Conservation (phyloP, 257 asterid species). For the Striga asiatica region DNA sequence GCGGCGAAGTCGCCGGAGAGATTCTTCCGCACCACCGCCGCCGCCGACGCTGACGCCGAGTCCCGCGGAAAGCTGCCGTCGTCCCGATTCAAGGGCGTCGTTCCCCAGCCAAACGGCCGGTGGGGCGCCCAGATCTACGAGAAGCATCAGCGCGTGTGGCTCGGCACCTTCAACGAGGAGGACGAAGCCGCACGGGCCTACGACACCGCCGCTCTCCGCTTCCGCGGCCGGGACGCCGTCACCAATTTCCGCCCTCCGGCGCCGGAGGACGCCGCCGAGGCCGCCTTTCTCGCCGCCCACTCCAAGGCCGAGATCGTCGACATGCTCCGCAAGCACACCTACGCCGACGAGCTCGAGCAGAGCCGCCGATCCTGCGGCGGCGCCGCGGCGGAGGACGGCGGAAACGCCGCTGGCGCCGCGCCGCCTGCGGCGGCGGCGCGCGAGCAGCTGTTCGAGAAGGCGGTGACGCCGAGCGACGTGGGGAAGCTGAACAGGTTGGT, state of each 20-base stretch:
- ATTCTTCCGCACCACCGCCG: slow-evolving; percentile 48
- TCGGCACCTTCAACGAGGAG: slow-evolving; percentile 58
- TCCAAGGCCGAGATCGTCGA: slow-evolving; percentile 59
- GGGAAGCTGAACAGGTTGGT: slow-evolving; percentile 65
- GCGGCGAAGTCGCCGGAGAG: slow-evolving; percentile 36
- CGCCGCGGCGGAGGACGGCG: neutral
- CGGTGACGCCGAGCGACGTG: slow-evolving; percentile 68
- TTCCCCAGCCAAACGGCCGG: slow-evolving; percentile 88
- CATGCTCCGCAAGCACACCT: slow-evolving; percentile 57
- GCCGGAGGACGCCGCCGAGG: slow-evolving; percentile 29
- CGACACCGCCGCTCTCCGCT: slow-evolving; percentile 62
- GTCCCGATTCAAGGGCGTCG: slow-evolving; percentile 79
- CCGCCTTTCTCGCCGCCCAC: slow-evolving; percentile 31
- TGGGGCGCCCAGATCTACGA: slow-evolving; percentile 96
- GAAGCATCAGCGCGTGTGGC: slow-evolving; percentile 65
- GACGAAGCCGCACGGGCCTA: slow-evolving; percentile 53
- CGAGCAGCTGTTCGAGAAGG: slow-evolving; percentile 48
- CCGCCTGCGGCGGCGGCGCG: slow-evolving; percentile 20
- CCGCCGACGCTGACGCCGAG: slow-evolving; percentile 62
- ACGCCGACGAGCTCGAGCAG: slow-evolving; percentile 53
- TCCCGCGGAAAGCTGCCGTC: slow-evolving; percentile 79
- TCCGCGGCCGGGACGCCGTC: slow-evolving; percentile 65
- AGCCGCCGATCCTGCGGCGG: slow-evolving; percentile 22
- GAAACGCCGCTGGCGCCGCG: slow-evolving; percentile 9
- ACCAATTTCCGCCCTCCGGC: slow-evolving; percentile 46